Conservation (phyloP, 179 eudicot species). For the Silene coronaria region DNA sequence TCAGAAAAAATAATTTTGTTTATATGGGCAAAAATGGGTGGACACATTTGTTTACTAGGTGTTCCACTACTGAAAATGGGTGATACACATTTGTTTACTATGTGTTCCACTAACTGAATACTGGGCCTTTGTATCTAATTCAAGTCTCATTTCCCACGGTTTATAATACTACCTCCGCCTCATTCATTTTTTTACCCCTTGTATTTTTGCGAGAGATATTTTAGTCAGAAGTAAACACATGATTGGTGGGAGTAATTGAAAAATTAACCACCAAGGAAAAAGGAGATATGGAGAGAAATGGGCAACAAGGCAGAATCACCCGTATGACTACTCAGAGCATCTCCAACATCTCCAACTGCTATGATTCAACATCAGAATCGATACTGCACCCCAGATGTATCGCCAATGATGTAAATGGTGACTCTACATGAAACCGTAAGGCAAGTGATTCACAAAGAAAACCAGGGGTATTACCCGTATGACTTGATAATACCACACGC, state of each 20-base stretch:
- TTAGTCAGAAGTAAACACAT: no score
- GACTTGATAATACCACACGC: no score
- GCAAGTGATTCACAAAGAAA: slow-evolving; percentile 1
- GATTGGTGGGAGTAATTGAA: no score
- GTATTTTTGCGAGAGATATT: no score
- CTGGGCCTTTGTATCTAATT: background rate
- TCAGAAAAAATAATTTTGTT: background rate
- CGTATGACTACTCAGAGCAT: background rate
- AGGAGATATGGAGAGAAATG: background rate
- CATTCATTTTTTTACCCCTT: no score
- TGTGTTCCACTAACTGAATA: slow-evolving; percentile 19
- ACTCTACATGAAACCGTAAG: background rate
- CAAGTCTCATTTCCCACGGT: background rate
- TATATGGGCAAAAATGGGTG: slow-evolving; percentile 12
- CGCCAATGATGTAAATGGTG: no score
- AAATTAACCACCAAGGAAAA: background rate
- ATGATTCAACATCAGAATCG: background rate
- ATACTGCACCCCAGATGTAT: background rate
- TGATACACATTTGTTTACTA: slow-evolving; percentile 17
- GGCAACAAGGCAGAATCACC: no score
- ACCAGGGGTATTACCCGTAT: background rate
- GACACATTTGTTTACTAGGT: slow-evolving; percentile 12
- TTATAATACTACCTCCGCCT: no score
- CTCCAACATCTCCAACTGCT: background rate
- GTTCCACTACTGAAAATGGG: slow-evolving; percentile 22